Base-by-base conservation (phyloP, 768 basidiomycete genomes). In the Pleurotus eryngii region DNA sequence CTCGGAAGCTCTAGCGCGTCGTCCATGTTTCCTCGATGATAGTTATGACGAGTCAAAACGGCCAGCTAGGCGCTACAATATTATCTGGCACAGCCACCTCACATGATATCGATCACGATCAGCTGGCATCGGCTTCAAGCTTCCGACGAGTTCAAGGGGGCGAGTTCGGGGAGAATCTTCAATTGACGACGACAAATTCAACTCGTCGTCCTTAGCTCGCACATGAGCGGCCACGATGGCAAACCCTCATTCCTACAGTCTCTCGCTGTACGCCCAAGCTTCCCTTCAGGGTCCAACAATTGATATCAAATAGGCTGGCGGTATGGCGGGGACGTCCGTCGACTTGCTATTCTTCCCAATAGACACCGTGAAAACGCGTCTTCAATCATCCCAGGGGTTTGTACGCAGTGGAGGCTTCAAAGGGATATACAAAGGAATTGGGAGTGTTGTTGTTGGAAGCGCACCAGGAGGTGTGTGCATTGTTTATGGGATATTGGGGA, bases 261-360 rank as follows among this genome's bases (percentile, higher is more conserved):
- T 53, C 77, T 81, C 53, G 63, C 74, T 48, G 80, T 81, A 67
- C 64, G 74, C 66, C 45, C 37, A 47, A n/a, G 12, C 9, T 17
- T 56, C 8, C 2, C n/a, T 5, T 42, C 15, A 27, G 39, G 47
- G 46, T 40, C 48, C 30, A 48, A 54, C 58, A 24, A 37, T 24
- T 22, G 17, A 57, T 3, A 1, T 11, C 30, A 35, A 35, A 35
- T 35, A 94, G 90, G 89, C 92, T 43, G 94, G 96, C 22, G 95
- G 90, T 18, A 70, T 87, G n/a, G 93, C 97, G 30, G 96, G 96
- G 24, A 89, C 92, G 6, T 81, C 93, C 2, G 96, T 98, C 15
- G 96, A 99, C 73, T 81, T 98, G 46, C 81, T 97, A 18, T 95
- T 99, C 76, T 99, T 94, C 70, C 96, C 96, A 1, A 85, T 99